Conservation (phyloP, 2,329 filamentous ascomycete genomes). For the Cladosporium sp. region DNA sequence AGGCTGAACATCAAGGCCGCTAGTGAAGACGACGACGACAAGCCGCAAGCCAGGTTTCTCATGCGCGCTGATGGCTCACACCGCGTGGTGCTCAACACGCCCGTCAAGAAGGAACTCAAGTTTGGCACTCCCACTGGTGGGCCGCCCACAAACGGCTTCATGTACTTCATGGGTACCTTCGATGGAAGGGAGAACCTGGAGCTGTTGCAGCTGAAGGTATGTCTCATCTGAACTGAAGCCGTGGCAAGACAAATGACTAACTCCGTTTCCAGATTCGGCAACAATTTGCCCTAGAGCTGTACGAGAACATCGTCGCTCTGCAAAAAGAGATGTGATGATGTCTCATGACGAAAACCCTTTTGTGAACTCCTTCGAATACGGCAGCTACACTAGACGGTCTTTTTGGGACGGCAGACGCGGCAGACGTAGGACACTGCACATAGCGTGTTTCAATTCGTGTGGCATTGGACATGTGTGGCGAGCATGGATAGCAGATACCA, state of each 20-base stretch:
- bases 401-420: background rate
- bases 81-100: constrained; percentile 80
- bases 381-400: too few relatives aligned
- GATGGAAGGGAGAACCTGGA: constrained; percentile 49
- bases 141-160: constrained; percentile 66
- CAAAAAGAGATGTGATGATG: constrained; percentile 35
- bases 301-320: constrained; percentile 39
- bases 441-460: background rate
- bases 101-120: constrained; percentile 71
- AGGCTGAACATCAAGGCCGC: constrained; percentile 73
- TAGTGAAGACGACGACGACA: constrained; percentile 52
- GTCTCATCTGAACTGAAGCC: constrained; percentile 16
- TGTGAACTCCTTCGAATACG: background rate
- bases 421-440: background rate
- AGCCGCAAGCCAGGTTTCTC: constrained; percentile 64
- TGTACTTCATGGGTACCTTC: constrained; percentile 59
- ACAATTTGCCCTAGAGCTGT: constrained; percentile 44
- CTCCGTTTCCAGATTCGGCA: constrained; percentile 35
- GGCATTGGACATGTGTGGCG: background rate
- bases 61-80: constrained; percentile 90
- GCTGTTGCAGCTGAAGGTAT: constrained; percentile 55
- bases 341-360: too few relatives aligned
- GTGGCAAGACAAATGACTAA: background rate
- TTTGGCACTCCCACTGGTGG: constrained; percentile 62
- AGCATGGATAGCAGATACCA: constrained; percentile 8